Evolutionary conservation across 2,329 filamentous ascomycete species (phyloP).

Genomic region (Neonectria coccinea): DNA sequence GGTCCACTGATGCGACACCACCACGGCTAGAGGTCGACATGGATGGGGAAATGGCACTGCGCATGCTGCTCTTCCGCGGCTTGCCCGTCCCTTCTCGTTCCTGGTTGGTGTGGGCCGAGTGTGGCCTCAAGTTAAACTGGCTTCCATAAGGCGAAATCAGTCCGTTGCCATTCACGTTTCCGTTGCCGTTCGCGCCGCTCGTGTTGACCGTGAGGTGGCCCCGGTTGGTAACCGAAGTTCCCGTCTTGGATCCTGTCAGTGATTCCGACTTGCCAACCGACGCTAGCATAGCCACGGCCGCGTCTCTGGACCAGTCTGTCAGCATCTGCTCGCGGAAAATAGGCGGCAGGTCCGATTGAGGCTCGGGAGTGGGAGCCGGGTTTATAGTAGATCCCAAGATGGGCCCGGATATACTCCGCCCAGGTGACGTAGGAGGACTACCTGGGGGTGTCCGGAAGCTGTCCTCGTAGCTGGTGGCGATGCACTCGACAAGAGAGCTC

Average conservation of each 20-base stretch:
- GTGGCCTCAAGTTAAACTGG: constrained; percentile 63
- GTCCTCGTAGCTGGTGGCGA: constrained; percentile 77
- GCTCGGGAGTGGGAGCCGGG: constrained; percentile 52
- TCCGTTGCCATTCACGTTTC: constrained; percentile 50
- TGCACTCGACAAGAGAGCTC: constrained; percentile 76
- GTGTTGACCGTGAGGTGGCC: constrained; percentile 70
- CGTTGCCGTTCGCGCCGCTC: constrained; percentile 52
- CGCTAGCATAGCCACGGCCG: constrained; percentile 75
- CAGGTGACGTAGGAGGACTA: constrained; percentile 78
- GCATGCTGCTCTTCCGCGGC: constrained; percentile 65
- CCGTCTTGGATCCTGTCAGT: constrained; percentile 78
- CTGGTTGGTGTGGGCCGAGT: constrained; percentile 56
- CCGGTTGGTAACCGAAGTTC: constrained; percentile 64
- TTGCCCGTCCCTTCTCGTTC: constrained; percentile 54
- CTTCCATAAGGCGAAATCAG: constrained; percentile 62
- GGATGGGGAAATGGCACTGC: constrained; percentile 62
- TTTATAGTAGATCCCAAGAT: constrained; percentile 64
- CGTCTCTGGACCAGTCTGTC: constrained; percentile 82
- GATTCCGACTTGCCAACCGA: constrained; percentile 79
- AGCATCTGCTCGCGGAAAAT: constrained; percentile 81
- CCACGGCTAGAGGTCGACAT: constrained; percentile 59
- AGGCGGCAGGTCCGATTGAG: constrained; percentile 70
- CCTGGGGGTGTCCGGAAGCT: constrained; percentile 71
- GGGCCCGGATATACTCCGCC: constrained; percentile 71
- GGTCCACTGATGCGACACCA: constrained; percentile 70